Base-by-base conservation (phyloP, 129 eudicot genomes). In the Oenanthe sinensis region DNA sequence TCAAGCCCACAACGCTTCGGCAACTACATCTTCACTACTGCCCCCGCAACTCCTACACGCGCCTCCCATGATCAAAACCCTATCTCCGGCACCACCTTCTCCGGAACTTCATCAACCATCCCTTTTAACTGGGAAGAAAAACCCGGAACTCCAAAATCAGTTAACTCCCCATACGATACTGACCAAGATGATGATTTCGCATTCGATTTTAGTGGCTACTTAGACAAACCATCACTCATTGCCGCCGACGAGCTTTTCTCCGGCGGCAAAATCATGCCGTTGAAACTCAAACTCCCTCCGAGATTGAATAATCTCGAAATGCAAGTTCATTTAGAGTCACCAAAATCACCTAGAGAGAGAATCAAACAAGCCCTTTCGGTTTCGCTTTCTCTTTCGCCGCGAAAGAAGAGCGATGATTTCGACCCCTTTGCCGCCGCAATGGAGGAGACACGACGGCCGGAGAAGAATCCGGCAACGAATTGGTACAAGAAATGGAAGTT, bases 371-470 rank as follows among this genome's bases (percentile, higher is more conserved):
- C 75, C 0, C 82, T 60, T 9, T n/a, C 68, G 33, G 15, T 60
- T 2, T n/a, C 68, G 33, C 33, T 60, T 2, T 12, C 68, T 11
- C 26, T 93, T n/a, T 89, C 97, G 2, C 96, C 97, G 0, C 82
- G 87, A 10, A 78, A 75, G 37, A 82, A 72, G 12, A n/a, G 3
- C 7, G 24, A 44, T 22, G 54, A 12, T 37, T 76, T 82, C 19
- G 90, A 88, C 40, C 83, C 87, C 11, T 88, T 88, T 54, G 79
- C 81, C 0, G 81, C 73, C 17, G 89, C 92, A n/a, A 54, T 87
- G 10, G 77, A 84, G 13, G 84, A 83, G 68, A 85, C 85, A 13
- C 63, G 84, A 39, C 62, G 71, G 75, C 45, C 75, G 75, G 75
- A 70, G 20, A 42, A 72, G 47, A 44, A n/a, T 20, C 52, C 81